Conservation (phyloP, 306 rosid species). For the Cucumis sativus region Cucumber_9930_V3 NC_026660.2:11092501-11093000, state of each 20-base stretch:
- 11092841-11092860: too few species aligned
- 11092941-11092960: too few species aligned
- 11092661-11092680: not conserved
- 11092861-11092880: too few species aligned
- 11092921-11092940: too few species aligned
- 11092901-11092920: too few species aligned
- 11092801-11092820: too few species aligned
- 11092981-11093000: too few species aligned
- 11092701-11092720: not conserved
- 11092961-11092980: too few species aligned
- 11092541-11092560: not conserved
- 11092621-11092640: not conserved
- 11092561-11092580: not conserved
- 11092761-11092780: too few species aligned
- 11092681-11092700: not conserved
- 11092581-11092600: not conserved
- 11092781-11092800: too few species aligned
- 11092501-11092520: not conserved
- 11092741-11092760: not conserved
- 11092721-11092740: not conserved
- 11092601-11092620: not conserved
- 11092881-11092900: too few species aligned
- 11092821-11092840: too few species aligned
- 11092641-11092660: not conserved
- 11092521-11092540: not conserved